Conservation (phyloP, 108 stramenopile genomes). For the Discostella pseudostelligera region DNA sequence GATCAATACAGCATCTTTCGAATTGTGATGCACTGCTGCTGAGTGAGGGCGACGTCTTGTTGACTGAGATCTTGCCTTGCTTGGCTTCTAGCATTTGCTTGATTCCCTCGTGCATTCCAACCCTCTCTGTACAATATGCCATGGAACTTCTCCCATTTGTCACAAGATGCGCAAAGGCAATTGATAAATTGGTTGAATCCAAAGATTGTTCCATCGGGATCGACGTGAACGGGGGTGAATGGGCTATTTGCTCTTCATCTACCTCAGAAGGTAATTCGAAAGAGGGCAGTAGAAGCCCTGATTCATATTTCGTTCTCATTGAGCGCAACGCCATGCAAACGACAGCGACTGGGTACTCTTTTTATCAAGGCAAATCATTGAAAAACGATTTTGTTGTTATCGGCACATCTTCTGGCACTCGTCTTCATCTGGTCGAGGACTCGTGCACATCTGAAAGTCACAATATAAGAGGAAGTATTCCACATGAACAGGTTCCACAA, state of each 20-base stretch:
- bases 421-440: conserved; percentile 67
- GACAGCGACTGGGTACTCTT: conserved; percentile 8
- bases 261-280: conserved; percentile 30
- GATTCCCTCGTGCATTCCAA: conserved; percentile 69
- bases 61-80: conserved; percentile 52
- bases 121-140: conserved; percentile 65
- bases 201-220: conserved; percentile 23
- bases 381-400: conserved; percentile 55
- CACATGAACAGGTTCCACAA: conserved; percentile 2
- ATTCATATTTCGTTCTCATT: conserved; percentile 68
- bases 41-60: conserved; percentile 11
- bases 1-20: conserved; percentile 28
- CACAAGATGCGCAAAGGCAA: conserved; percentile 44
- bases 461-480: conserved; percentile 26
- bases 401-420: conserved; percentile 58
- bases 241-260: conserved; percentile 63
- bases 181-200: conserved; percentile 36
- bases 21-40: not conserved
- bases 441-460: conserved; percentile 43
- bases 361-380: conserved; percentile 63
- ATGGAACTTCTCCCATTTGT: conserved; percentile 59
- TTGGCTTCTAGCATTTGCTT: conserved; percentile 62
- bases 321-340: conserved; percentile 3
- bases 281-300: conserved; percentile 34
- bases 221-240: conserved; percentile 55